These are phyloP conservation scores for Closterium sp. DNA, from an alignment of 139 green algal genomes.

Conservation along the genomic window DNA sequence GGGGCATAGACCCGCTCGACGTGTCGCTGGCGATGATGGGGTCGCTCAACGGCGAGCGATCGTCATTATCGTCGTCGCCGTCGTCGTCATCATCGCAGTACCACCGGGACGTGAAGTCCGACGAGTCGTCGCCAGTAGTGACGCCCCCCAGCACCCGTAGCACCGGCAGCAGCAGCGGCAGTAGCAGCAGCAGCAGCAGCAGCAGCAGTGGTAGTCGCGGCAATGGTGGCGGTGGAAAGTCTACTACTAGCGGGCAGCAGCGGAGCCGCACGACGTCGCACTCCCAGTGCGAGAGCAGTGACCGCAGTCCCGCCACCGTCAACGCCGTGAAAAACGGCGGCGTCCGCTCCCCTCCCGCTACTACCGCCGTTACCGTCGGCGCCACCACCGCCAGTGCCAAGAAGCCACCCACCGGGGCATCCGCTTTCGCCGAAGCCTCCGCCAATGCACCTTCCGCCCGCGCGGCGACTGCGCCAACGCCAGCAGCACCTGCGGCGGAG, in stretches of 20 bases:
- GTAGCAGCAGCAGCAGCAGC: background rate
- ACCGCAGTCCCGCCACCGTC: background rate
- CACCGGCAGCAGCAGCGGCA: background rate
- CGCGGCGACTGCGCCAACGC: background rate
- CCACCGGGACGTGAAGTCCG: background rate
- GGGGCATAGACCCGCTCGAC: background rate
- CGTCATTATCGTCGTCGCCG: too few relatives aligned
- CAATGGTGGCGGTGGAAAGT: background rate
- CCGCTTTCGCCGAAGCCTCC: background rate
- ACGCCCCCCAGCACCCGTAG: background rate
- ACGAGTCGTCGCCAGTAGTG: background rate
- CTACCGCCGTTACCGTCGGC: too few relatives aligned
- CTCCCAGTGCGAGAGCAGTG: background rate
- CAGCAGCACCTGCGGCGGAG: background rate
- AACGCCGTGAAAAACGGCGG: background rate
- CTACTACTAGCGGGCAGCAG: background rate
- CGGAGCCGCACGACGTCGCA: background rate
- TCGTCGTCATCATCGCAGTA: too few relatives aligned
- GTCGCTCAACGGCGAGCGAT: background rate
- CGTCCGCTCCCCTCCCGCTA: background rate
- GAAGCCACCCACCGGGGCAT: background rate
- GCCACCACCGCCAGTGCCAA: too few relatives aligned
- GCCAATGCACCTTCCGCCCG: background rate
- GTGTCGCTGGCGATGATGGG: background rate
- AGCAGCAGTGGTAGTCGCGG: background rate